phyloP scores from a whole-genome alignment of 306 rosid species.

The Echinosophora koreensis region DNA sequence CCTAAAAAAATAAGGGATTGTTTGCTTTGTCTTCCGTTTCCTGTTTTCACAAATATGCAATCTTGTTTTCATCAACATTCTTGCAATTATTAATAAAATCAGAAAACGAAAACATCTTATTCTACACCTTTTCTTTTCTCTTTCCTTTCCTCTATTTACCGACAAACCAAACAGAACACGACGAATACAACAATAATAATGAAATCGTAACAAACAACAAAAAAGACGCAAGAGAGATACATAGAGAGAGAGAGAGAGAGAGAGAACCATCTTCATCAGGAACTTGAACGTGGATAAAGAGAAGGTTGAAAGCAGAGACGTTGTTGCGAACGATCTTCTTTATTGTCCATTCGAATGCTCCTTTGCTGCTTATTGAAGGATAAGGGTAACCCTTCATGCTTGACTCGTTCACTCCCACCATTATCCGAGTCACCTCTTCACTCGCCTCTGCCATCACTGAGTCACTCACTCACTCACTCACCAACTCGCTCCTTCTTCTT shows the following conservation, averaged over 20 bases:
- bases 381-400: constrained; percentile 87
- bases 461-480: not conserved
- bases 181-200: no score
- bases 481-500: constrained; percentile 32
- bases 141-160: no score
- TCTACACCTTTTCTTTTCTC: no score
- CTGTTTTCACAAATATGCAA: no score
- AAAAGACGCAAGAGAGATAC: no score
- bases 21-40: no score
- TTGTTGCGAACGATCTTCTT: constrained; percentile 81
- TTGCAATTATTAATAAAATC: no score
- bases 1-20: no score
- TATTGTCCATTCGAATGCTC: constrained; percentile 92
- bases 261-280: constrained; percentile 90
- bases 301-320: constrained; percentile 69
- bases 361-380: constrained; percentile 87
- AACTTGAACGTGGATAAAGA: constrained; percentile 88
- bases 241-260: constrained; percentile 27
- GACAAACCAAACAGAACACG: no score
- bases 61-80: no score
- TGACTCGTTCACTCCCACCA: constrained; percentile 92
- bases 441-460: constrained; percentile 31
- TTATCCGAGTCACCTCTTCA: constrained; percentile 63
- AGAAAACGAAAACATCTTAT: no score
- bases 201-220: no score